Conservation (phyloP, 2,329 filamentous ascomycete genomes). For the Niveomyces coronatus region DNA sequence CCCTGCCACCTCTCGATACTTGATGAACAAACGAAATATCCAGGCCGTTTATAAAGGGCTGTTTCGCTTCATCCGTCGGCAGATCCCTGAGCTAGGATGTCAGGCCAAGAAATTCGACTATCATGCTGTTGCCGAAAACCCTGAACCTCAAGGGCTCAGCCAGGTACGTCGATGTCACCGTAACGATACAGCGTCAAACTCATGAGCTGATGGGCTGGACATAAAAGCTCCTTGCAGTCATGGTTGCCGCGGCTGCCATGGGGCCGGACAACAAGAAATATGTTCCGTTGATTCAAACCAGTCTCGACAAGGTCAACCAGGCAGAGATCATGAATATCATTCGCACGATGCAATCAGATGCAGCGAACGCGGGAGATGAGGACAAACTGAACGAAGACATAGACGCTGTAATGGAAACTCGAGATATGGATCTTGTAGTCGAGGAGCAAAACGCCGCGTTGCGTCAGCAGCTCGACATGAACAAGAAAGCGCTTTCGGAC, state of each 20-base stretch:
- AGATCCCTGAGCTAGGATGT: conserved; percentile 40
- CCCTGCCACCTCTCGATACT: conserved; percentile 31
- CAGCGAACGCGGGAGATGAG: conserved; percentile 24
- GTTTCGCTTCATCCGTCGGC: conserved; percentile 43
- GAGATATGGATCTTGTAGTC: conserved; percentile 45
- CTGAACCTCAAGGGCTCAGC: conserved; percentile 42
- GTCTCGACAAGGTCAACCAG: conserved; percentile 32
- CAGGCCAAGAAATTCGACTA: conserved; percentile 45
- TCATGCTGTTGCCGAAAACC: conserved; percentile 46
- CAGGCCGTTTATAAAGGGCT: conserved; percentile 45
- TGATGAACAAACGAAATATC: conserved; percentile 41
- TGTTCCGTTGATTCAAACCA: conserved; percentile 33
- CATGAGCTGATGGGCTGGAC: conserved; percentile 18
- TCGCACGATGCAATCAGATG: conserved; percentile 29
- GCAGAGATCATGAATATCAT: conserved; percentile 36
- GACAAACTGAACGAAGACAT: conserved; percentile 30
- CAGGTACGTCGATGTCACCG: no score
- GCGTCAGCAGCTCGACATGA: conserved; percentile 39
- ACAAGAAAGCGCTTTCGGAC: conserved; percentile 48
- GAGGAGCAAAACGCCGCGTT: conserved; percentile 45
- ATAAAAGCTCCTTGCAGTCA: conserved; percentile 49
- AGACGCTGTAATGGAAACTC: conserved; percentile 30
- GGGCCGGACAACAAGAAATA: conserved; percentile 47
- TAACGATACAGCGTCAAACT: no score
- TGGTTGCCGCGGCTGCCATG: conserved; percentile 50